These are phyloP conservation scores for Circinella umbellata DNA, from an alignment of 371 early-diverging fungal genomes.

Conservation along the genomic window DNA sequence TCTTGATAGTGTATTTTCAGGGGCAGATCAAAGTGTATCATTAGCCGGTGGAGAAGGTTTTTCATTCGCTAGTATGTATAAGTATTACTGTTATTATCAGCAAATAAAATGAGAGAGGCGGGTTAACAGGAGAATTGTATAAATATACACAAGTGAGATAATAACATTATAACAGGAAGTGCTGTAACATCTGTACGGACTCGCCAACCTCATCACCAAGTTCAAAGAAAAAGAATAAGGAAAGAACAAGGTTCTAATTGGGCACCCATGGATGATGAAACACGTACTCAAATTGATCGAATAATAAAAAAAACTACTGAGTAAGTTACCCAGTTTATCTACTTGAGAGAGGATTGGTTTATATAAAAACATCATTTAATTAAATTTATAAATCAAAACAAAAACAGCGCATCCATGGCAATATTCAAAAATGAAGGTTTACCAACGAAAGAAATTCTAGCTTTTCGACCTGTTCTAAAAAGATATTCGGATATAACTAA, in stretches of 20 bases:
- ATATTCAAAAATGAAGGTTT: background rate
- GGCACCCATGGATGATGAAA: constrained; percentile 3
- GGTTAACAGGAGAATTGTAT: too few species aligned
- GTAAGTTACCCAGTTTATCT: background rate
- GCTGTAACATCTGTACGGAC: background rate
- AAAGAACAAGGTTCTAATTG: background rate
- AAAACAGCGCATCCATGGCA: background rate
- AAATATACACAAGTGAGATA: too few species aligned
- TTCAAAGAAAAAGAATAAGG: background rate
- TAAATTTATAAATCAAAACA: background rate
- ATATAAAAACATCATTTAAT: background rate
- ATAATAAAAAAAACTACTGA: background rate
- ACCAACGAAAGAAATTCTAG: background rate
- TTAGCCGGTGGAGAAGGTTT: too few species aligned
- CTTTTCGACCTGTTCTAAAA: background rate
- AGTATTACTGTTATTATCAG: too few species aligned
- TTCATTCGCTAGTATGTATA: too few species aligned
- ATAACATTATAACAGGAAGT: too few species aligned
- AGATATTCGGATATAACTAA: background rate
- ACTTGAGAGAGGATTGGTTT: background rate
- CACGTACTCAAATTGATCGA: background rate
- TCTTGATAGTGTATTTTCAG: too few species aligned
- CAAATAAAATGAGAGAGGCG: too few species aligned
- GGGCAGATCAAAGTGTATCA: too few species aligned
- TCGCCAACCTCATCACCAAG: background rate